Evolutionary conservation across 805 yeast genomes (phyloP), one percentile per base, ranked within the genome.

Genomic region (Schwanniomyces vanrijiae): DNA sequence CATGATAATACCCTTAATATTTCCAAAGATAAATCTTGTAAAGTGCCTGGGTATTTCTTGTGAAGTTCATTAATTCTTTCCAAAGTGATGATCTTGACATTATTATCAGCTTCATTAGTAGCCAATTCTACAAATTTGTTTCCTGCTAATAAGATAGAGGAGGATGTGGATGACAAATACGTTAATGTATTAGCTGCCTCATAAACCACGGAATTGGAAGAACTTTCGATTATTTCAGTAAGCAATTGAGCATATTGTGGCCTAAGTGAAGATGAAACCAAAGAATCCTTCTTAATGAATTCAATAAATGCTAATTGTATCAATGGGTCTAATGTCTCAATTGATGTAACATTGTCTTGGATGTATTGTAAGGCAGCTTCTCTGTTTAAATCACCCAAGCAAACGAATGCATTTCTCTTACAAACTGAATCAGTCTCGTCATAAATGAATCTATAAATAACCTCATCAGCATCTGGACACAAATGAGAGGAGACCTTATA

Each of bases 381-480:
- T 61, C 97, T 82, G 65, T 88, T 86, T 61, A 95, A 75, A 55
- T 82, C 85, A 35, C 95, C 81, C 51, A 94, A 75, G 52, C 94
- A 89, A 45, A 90, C 84, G 65, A 94, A 95, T 2, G 97, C 98
- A 66, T 94, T 94, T 68, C 99, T 83, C 65, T 88, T 88, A 73
- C 98, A 92, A 16, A 95, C 89, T 28, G 96, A 85, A 65, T 94
- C 99, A 49, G 87, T 82, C 71, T 94, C 99, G 26, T 82, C 85
- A 43, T 75, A 77, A 60, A 94, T 75, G 65, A 90, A 88, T 45
- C 80, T 79, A 53, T 77, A 74, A 54, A 92, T 76, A 52, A 92
- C 78, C 55, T 88, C 96, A 44, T 90, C 86, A n/a, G 97, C 96
- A 71, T 95, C 99, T 5, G 99, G 99, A 40, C 89, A 79, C 63